Evolutionary conservation across 1,284 basidiomycete genomes (phyloP).

Genomic region (Malassezia vespertilionis): DNA sequence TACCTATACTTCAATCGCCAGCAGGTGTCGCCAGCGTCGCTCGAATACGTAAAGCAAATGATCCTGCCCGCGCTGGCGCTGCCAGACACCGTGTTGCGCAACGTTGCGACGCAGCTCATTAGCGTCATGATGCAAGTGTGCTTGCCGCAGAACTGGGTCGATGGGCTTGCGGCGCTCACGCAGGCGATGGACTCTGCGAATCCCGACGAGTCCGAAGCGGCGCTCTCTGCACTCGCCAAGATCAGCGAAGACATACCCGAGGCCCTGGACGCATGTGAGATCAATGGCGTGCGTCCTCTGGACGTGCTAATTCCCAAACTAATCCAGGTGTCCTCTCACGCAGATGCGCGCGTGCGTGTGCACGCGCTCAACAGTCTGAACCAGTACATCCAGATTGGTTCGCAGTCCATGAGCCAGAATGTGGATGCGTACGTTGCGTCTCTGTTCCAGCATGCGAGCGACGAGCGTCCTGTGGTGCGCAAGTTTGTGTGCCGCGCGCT

Average conservation of each 20-base stretch:
- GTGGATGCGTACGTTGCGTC: slow-evolving; percentile 85
- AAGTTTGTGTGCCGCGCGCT: slow-evolving; percentile 92
- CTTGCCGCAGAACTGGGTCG: slow-evolving; percentile 38
- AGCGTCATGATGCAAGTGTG: slow-evolving; percentile 42
- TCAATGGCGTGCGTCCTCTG: slow-evolving; percentile 54
- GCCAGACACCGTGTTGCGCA: slow-evolving; percentile 40
- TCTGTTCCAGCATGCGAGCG: slow-evolving; percentile 86
- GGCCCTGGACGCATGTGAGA: slow-evolving; percentile 76
- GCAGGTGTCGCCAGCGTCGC: slow-evolving; percentile 30
- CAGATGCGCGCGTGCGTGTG: slow-evolving; percentile 71
- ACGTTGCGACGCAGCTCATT: slow-evolving; percentile 44
- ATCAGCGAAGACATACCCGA: slow-evolving; percentile 93
- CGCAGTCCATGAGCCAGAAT: slow-evolving; percentile 69
- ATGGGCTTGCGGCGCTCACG: slow-evolving; percentile 37
- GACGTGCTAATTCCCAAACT: slow-evolving; percentile 65
- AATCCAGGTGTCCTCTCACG: slow-evolving; percentile 62
- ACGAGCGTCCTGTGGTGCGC: slow-evolving; percentile 81
- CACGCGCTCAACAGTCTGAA: slow-evolving; percentile 88
- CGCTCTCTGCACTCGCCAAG: slow-evolving; percentile 87
- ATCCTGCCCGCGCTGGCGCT: slow-evolving; percentile 40
- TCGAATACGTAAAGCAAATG: slow-evolving; percentile 41
- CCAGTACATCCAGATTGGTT: slow-evolving; percentile 63
- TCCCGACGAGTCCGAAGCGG: slow-evolving; percentile 53
- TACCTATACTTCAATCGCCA: slow-evolving; percentile 52
- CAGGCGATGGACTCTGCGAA: slow-evolving; percentile 34